Base-by-base conservation (phyloP, 768 basidiomycete species). In the Lactifluus pinguis region DNA sequence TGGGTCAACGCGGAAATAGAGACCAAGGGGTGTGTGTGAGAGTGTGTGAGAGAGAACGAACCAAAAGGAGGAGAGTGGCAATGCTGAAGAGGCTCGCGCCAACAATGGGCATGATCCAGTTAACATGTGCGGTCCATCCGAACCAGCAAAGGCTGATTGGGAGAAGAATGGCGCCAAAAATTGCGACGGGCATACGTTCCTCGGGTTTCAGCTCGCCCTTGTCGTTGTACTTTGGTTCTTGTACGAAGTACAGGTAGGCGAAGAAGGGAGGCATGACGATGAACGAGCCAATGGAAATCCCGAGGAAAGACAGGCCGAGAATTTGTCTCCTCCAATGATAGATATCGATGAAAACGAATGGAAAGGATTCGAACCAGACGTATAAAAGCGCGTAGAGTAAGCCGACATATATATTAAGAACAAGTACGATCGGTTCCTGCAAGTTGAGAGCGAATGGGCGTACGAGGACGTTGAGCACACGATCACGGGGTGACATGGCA, bases 41-140 rank as follows among this genome's bases (percentile, higher is more conserved):
- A 66, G 66, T n/a, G n/a, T n/a, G n/a, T n/a, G n/a, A 53, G 5
- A 69, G 66, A 67, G 0, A 0, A 58, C 64, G 45, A 39, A 65
- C 64, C 34, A 75, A 74, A 53, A 68, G 68, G 49, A 73, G 68
- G 60, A 71, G 71, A 19, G 72, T 67, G 17, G 72, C 71, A 4
- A 70, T 63, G 42, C 69, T 61, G 63, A 72, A 74, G n/a, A 74
- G 62, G 17, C 69, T 64, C 6, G 72, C 70, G 14, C 71, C 73
- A 55, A 75, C 68, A 57, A 72, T 63, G 32, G 74, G 72, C 1
- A 69, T 70, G 42, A 75, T 75, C 74, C 74, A 74, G 52, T 71
- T 72, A 0, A 75, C 59, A 57, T 59, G 65, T 47, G 7, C 63
- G 66, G 72, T 68, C 65, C 71, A 72, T 48, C 73, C 73, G 60